Evolutionary conservation across 192 early-diverging fungal genomes (phyloP).

Genomic region (Coemansia sp.): DNA sequence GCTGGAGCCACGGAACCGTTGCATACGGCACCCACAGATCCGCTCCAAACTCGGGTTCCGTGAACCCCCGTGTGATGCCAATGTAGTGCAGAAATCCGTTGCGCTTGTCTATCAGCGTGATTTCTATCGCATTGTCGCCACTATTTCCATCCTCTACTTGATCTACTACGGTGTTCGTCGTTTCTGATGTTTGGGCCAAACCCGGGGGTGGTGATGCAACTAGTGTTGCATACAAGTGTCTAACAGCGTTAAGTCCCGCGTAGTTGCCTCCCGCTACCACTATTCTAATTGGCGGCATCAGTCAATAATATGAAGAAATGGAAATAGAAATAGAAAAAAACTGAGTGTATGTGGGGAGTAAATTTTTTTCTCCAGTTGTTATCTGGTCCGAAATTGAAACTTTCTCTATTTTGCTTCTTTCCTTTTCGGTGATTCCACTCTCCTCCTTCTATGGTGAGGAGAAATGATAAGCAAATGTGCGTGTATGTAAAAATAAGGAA

Average conservation of each 20-base stretch:
- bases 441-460: no score
- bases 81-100: conserved; percentile 60
- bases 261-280: conserved; percentile 51
- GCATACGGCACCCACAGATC: conserved; percentile 59
- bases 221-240: conserved; percentile 25
- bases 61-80: conserved; percentile 53
- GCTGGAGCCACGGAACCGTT: conserved; percentile 34
- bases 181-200: neutral
- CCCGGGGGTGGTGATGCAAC: conserved; percentile 9
- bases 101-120: conserved; percentile 60
- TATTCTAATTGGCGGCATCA: conserved; percentile 12
- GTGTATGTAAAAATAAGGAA: neutral
- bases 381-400: no score
- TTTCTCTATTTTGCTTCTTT: no score
- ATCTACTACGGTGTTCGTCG: neutral
- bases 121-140: conserved; percentile 15
- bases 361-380: no score
- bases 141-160: neutral
- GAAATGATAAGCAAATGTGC: neutral
- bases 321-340: neutral
- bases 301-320: no score
- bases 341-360: no score
- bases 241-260: conserved; percentile 38
- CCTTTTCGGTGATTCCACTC: no score
- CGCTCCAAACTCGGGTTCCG: conserved; percentile 51